Percentiles rank a stretch among this genome's conserved stretches.
Evolutionary conservation across 495 filamentous ascomycete species (phyloP).

Genomic region (Hypoxylon fragiforme): DNA sequence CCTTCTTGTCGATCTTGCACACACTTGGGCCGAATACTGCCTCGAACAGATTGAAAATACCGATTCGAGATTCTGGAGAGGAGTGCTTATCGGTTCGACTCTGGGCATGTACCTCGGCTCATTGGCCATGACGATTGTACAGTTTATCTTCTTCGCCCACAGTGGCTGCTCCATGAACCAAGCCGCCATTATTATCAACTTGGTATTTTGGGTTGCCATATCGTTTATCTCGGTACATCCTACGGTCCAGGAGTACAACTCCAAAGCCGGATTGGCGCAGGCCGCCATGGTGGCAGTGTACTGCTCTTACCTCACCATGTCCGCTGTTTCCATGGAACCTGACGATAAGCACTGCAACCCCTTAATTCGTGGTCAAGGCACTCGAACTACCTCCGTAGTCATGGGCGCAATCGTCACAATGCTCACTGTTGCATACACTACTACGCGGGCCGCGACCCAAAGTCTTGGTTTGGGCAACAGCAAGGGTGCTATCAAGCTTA

Average conservation of each 20-base stretch:
- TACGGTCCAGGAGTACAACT: slow-evolving; percentile 85
- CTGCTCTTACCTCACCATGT: slow-evolving; percentile 98
- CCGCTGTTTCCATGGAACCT: slow-evolving; percentile 97
- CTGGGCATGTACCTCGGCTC: slow-evolving; percentile 91
- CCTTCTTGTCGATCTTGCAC: slow-evolving; percentile 90
- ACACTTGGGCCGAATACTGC: slow-evolving; percentile 97
- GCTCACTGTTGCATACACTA: slow-evolving; percentile 96
- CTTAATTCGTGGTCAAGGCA: slow-evolving; percentile 81
- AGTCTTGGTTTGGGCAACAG: slow-evolving; percentile 76
- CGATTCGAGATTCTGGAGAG: slow-evolving; percentile 83
- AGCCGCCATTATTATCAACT: slow-evolving; percentile 73
- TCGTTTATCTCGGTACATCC: slow-evolving; percentile 89
- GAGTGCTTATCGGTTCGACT: slow-evolving; percentile 86
- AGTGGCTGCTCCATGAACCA: slow-evolving; percentile 93
- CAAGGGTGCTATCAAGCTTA: slow-evolving; percentile 59
- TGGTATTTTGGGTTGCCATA: slow-evolving; percentile 79
- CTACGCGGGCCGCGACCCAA: slow-evolving; percentile 93
- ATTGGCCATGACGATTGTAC: slow-evolving; percentile 89
- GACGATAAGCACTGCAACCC: slow-evolving; percentile 96
- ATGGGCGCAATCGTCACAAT: slow-evolving; percentile 94
- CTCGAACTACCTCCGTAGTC: slow-evolving; percentile 85
- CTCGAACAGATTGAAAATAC: slow-evolving; percentile 88
- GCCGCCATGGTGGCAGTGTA: slow-evolving; percentile 97
- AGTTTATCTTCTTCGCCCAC: slow-evolving; percentile 94
- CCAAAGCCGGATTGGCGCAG: slow-evolving; percentile 90